A percentile compares a stretch with the other conserved stretches of the same genome.
phyloP scores from a whole-genome alignment of 306 rosid species.

The Boehmeria nivea region DNA sequence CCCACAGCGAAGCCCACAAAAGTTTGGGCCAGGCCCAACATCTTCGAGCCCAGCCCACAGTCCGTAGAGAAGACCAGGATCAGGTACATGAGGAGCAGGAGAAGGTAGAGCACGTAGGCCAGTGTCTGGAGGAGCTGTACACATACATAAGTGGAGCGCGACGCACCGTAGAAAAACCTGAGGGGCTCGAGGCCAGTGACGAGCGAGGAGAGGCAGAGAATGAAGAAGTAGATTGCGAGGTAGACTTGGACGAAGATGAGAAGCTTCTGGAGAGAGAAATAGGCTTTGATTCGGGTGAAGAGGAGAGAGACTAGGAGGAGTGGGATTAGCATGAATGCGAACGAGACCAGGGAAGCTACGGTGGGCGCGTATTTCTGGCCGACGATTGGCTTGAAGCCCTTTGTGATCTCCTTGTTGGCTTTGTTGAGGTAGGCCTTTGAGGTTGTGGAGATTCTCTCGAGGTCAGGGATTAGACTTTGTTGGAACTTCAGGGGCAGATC shows the following conservation, averaged over 20 bases:
- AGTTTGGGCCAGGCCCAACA: slow-evolving; percentile 71
- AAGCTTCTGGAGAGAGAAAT: slow-evolving; percentile 83
- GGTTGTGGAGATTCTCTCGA: slow-evolving; percentile 65
- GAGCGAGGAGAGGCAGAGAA: slow-evolving; percentile 59
- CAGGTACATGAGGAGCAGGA: slow-evolving; percentile 71
- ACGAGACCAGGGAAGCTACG: slow-evolving; percentile 55
- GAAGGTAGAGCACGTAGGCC: slow-evolving; percentile 61
- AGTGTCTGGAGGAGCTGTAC: slow-evolving; percentile 77
- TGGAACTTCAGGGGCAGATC: slow-evolving; percentile 67
- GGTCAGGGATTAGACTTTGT: slow-evolving; percentile 63
- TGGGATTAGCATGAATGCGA: slow-evolving; percentile 61
- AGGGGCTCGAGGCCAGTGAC: slow-evolving; percentile 77
- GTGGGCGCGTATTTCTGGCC: slow-evolving; percentile 83
- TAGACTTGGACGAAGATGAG: slow-evolving; percentile 87
- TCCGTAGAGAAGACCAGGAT: slow-evolving; percentile 69
- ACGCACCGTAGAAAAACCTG: slow-evolving; percentile 74
- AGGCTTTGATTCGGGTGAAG: slow-evolving; percentile 72
- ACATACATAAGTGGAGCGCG: slow-evolving; percentile 66
- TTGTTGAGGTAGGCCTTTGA: slow-evolving; percentile 56
- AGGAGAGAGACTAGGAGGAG: slow-evolving; percentile 66
- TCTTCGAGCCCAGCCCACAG: slow-evolving; percentile 48
- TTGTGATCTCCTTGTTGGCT: slow-evolving; percentile 71
- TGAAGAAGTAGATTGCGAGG: slow-evolving; percentile 74
- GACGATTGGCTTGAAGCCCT: slow-evolving; percentile 71
- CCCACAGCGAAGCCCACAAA: slow-evolving; percentile 72